Evolutionary conservation across 2,329 filamentous ascomycete species (phyloP).

Genomic region (Fusarium verrucosum): DNA sequence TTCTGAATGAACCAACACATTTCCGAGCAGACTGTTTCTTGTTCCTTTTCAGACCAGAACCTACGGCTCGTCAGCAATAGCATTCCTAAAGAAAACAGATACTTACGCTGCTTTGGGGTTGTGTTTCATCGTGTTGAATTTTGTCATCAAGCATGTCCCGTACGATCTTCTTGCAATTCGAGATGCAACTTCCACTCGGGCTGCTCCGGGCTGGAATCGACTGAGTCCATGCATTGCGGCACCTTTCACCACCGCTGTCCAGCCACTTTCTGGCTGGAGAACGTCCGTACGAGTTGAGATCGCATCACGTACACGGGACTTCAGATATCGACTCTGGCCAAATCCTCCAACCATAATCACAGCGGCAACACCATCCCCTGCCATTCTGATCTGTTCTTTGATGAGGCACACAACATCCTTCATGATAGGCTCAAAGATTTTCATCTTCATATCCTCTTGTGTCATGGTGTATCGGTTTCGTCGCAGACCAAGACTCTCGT

Average conservation of each 20-base stretch:
- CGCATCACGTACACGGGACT: conserved; percentile 51
- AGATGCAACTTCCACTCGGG: conserved; percentile 47
- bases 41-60: conserved; percentile 52
- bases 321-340: conserved; percentile 57
- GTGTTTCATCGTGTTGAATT: conserved; percentile 51
- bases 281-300: conserved; percentile 52
- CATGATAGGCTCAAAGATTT: conserved; percentile 55
- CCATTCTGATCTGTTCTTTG: conserved; percentile 53
- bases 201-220: conserved; percentile 44
- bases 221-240: conserved; percentile 56
- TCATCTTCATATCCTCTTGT: conserved; percentile 72
- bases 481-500: conserved; percentile 47
- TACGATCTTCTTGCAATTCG: conserved; percentile 52
- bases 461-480: conserved; percentile 48
- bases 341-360: conserved; percentile 62
- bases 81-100: neutral
- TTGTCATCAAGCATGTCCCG: conserved; percentile 49
- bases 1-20: conserved; percentile 55
- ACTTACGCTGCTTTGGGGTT: conserved; percentile 50
- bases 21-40: conserved; percentile 49
- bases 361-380: conserved; percentile 48
- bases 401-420: conserved; percentile 56
- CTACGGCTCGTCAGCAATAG: conserved; percentile 39
- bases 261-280: conserved; percentile 59
- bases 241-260: conserved; percentile 61